Evolutionary conservation across 345 rosid species (phyloP).

Genomic region (Tarenaya hassleriana): DNA sequence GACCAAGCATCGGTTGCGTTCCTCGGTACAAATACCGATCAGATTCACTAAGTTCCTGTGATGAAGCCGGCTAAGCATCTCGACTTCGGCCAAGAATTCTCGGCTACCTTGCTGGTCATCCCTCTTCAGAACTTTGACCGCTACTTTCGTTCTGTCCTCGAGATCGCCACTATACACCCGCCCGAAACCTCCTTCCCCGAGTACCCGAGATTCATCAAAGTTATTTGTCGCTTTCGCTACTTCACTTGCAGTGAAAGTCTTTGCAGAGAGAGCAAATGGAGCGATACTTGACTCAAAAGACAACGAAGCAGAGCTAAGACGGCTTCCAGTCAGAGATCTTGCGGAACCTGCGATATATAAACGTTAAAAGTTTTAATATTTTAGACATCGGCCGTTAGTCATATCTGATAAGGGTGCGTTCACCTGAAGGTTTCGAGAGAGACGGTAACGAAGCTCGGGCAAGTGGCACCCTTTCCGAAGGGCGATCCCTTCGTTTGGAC

Average conservation of each 20-base stretch:
- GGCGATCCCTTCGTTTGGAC: constrained; percentile 34
- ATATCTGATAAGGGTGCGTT: neutral
- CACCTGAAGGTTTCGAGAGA: constrained; percentile 73
- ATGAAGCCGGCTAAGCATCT: constrained; percentile 98
- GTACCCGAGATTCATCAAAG: constrained; percentile 58
- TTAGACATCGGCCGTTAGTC: neutral
- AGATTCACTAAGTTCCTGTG: constrained; percentile 90
- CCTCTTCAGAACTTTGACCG: constrained; percentile 87
- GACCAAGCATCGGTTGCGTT: constrained; percentile 70
- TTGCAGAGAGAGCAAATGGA: constrained; percentile 76
- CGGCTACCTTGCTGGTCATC: constrained; percentile 90
- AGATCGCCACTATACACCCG: constrained; percentile 75
- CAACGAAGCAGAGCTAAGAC: constrained; percentile 61
- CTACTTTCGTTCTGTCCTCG: constrained; percentile 79
- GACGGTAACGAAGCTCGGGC: constrained; percentile 43
- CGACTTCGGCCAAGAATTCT: constrained; percentile 92
- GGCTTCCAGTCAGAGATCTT: constrained; percentile 56
- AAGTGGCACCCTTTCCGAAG: constrained; percentile 34
- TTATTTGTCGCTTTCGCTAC: constrained; percentile 71
- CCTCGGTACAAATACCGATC: constrained; percentile 91
- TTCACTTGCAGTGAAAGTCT: constrained; percentile 69
- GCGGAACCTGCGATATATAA: constrained; percentile 48
- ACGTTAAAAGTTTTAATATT: neutral
- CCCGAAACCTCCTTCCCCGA: constrained; percentile 98
- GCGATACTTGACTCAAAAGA: constrained; percentile 86